phyloP scores from a whole-genome alignment of 1,284 basidiomycete species.

The Megacollybia platyphylla region DNA sequence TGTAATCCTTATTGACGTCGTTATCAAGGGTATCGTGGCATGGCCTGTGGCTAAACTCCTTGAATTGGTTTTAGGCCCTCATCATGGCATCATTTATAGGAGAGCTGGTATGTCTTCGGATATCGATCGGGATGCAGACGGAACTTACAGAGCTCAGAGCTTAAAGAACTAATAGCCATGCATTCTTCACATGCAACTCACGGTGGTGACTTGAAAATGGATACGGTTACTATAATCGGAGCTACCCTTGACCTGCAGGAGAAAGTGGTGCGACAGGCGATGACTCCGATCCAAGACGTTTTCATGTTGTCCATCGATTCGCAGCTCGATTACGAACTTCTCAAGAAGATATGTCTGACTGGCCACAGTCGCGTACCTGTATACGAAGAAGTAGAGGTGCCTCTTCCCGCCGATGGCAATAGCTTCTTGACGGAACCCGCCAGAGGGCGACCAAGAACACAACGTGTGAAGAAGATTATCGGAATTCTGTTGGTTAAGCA shows the following conservation, averaged over 20 bases:
- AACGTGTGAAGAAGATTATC: slow-evolving; percentile 60
- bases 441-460: slow-evolving; percentile 4
- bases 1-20: background rate
- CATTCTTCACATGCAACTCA: slow-evolving; percentile 45
- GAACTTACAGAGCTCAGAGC: slow-evolving; percentile 20
- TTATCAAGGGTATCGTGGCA: slow-evolving; percentile 55
- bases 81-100: slow-evolving; percentile 52
- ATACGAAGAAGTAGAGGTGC: slow-evolving; percentile 60
- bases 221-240: slow-evolving; percentile 68
- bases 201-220: slow-evolving; percentile 59
- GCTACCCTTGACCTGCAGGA: slow-evolving; percentile 59
- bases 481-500: slow-evolving; percentile 78
- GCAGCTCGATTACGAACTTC: slow-evolving; percentile 66
- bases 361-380: slow-evolving; percentile 74
- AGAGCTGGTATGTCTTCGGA: slow-evolving; percentile 14
- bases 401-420: slow-evolving; percentile 22
- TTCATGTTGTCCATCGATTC: slow-evolving; percentile 79
- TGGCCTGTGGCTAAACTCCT: slow-evolving; percentile 74
- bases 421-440: slow-evolving; percentile 5
- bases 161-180: slow-evolving; percentile 67
- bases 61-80: slow-evolving; percentile 49
- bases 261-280: slow-evolving; percentile 23
- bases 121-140: background rate
- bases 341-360: slow-evolving; percentile 62
- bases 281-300: slow-evolving; percentile 72